Percentiles rank a stretch among this genome's conserved stretches.
Evolutionary conservation across 1,139 yeast species (phyloP).

Genomic region (Hyphopichia burtonii): DNA sequence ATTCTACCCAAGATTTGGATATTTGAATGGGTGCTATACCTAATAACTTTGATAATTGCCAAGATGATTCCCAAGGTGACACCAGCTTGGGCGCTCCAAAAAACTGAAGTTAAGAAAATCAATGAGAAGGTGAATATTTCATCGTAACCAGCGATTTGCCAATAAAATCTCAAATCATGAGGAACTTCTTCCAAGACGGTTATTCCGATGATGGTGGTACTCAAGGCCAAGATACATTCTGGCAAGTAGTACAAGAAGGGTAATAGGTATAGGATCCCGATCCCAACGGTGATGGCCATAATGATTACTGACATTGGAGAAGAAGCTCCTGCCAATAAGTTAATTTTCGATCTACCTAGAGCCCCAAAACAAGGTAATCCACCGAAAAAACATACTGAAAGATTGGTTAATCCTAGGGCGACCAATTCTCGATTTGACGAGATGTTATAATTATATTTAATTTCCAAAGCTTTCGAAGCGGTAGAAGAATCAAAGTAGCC

Average conservation of each 20-base stretch:
- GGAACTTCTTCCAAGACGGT: constrained; percentile 36
- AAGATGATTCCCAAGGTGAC: constrained; percentile 27
- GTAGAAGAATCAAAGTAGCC: constrained; percentile 37
- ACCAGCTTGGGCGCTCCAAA: constrained; percentile 36
- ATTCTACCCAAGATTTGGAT: constrained; percentile 34
- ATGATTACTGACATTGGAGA: constrained; percentile 32
- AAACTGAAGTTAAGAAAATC: constrained; percentile 24
- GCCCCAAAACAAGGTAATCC: constrained; percentile 39
- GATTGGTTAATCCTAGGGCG: constrained; percentile 31
- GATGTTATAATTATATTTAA: constrained; percentile 30
- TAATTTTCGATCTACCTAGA: constrained; percentile 36
- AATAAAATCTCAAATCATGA: constrained; percentile 26
- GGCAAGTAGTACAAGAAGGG: constrained; percentile 28
- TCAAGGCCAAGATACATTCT: constrained; percentile 32
- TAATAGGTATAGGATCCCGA: constrained; percentile 23
- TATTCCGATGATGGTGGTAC: constrained; percentile 37
- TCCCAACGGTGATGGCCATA: constrained; percentile 23
- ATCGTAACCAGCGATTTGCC: constrained; percentile 30
- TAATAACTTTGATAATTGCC: constrained; percentile 28
- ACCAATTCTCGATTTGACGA: constrained; percentile 33
- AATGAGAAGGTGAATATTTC: constrained; percentile 24
- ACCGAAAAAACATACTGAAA: constrained; percentile 26
- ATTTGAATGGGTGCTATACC: constrained; percentile 27
- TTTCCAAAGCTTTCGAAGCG: constrained; percentile 31
- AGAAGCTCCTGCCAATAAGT: constrained; percentile 32